Conservation (phyloP, 805 yeast species). For the Suhomyces tanzawaensis region DNA sequence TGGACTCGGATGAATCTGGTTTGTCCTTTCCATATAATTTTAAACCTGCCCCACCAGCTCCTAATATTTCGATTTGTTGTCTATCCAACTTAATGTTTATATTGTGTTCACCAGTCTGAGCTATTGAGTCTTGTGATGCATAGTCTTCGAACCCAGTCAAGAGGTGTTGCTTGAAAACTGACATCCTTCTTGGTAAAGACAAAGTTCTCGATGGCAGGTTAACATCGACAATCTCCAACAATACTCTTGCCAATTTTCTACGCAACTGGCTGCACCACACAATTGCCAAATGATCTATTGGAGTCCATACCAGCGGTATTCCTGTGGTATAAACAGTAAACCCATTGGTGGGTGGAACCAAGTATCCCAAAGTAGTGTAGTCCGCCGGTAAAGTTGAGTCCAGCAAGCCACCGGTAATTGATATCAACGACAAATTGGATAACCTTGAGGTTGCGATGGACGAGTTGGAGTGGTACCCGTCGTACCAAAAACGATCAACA, state of each 20-base stretch:
- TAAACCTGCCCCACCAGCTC: slow-evolving; percentile 3
- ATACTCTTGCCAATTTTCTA: slow-evolving; percentile 52
- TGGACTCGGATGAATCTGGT: slow-evolving; percentile 1
- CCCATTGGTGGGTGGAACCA: slow-evolving; percentile 74
- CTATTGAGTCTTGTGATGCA: slow-evolving; percentile 1
- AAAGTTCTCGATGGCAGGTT: slow-evolving; percentile 48
- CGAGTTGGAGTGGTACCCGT: slow-evolving; percentile 43
- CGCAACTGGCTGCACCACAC: slow-evolving; percentile 95
- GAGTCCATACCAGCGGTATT: slow-evolving; percentile 88
- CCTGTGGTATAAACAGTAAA: slow-evolving; percentile 82
- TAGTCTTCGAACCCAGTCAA: slow-evolving; percentile 57
- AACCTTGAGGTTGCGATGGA: slow-evolving; percentile 47
- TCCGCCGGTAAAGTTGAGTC: slow-evolving; percentile 88
- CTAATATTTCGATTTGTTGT: not conserved
- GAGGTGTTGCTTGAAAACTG: slow-evolving; percentile 43
- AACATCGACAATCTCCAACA: slow-evolving; percentile 60
- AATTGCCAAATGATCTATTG: slow-evolving; percentile 90
- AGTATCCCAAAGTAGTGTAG: slow-evolving; percentile 69
- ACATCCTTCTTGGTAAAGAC: slow-evolving; percentile 56
- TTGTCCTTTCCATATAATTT: slow-evolving; percentile 1
- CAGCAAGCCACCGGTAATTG: slow-evolving; percentile 84
- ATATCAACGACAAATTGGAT: slow-evolving; percentile 62
- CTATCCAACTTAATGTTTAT: slow-evolving; percentile 8
- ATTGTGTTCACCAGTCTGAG: not conserved
- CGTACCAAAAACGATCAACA: slow-evolving; percentile 78